Evolutionary conservation across 306 rosid genomes (phyloP), one percentile per base, ranked within the genome.

Genomic region (Pterocarpus santalinus): DNA sequence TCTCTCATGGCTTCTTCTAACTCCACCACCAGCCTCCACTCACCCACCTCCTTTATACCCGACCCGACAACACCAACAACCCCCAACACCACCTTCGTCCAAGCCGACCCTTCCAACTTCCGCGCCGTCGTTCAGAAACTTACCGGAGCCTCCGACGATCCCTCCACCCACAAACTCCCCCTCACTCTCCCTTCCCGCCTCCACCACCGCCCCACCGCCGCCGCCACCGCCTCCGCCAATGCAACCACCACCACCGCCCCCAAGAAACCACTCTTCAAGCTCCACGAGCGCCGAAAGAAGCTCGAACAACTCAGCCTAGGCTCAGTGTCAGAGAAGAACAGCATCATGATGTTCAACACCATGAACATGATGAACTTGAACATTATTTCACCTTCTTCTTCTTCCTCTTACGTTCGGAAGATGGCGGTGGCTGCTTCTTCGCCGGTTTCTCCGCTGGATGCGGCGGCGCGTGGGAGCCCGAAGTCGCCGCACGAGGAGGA

Each of bases 251-350:
- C 16, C 4, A 72, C 87, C 15, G 89, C 91, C 2, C 92, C 91
- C 0, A 88, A 90, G 12, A 85, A 85, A 30, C 84, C 92, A 0
- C 60, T 83, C 75, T 93, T 86, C 79, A 94, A 94, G 81, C 98
- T 95, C 69, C 99, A 89, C 77, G 99, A 95, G 75, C 94, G 99
- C 5, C 86, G 97, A 13, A 95, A 86, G 85, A 95, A 91, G 84
- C 90, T 93, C 3, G 61, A 55, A 7, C 61, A 5, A 14, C 58
- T 52, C 17, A 52, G 4, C 58, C 14, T 52, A 15, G 58, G 22
- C 4, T 4, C 58, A 1, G 3, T 22, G 8, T 10, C 6, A 5
- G 9, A 43, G 8, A 5, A 43, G 9, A 43, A 10, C 47, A 43
- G 8, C 61, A n/a, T 13, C 7, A 51, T n/a, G 57, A 51, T 51